Conservation (phyloP, 179 eudicot species). For the Camellia oleifera region DNA sequence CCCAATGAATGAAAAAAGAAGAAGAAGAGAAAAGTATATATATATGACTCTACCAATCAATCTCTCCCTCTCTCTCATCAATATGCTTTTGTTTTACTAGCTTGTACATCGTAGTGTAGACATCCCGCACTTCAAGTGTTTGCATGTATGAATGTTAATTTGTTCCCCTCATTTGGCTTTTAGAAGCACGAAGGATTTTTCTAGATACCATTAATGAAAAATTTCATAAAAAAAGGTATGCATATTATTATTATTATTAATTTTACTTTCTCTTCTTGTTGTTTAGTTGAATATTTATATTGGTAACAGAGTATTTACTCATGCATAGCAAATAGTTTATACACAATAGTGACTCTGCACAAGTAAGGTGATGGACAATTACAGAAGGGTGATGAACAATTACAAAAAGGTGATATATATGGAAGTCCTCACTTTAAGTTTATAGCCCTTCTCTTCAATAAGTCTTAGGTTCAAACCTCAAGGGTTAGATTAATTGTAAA, state of each 20-base stretch:
- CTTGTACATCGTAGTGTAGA: no score
- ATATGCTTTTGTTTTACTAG: no score
- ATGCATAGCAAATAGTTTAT: not conserved
- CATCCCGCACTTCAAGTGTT: no score
- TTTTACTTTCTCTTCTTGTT: not conserved
- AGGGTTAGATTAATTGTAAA: no score
- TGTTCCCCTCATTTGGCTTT: not conserved
- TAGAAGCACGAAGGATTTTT: constrained; percentile 5
- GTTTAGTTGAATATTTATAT: not conserved
- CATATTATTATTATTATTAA: not conserved
- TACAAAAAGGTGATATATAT: not conserved
- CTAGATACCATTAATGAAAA: not conserved
- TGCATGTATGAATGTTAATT: not conserved
- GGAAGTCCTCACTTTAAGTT: no score
- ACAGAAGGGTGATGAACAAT: not conserved
- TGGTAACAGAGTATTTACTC: not conserved
- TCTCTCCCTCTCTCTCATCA: not conserved
- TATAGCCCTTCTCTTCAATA: no score
- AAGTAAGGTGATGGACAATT: not conserved
- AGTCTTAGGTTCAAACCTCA: no score
- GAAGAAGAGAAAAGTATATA: no score
- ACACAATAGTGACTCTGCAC: not conserved
- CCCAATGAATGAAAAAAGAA: not conserved
- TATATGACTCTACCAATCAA: not conserved
- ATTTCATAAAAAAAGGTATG: not conserved